Conservation (phyloP, 768 basidiomycete species). For the Boletus rufocinnamomeus region DNA sequence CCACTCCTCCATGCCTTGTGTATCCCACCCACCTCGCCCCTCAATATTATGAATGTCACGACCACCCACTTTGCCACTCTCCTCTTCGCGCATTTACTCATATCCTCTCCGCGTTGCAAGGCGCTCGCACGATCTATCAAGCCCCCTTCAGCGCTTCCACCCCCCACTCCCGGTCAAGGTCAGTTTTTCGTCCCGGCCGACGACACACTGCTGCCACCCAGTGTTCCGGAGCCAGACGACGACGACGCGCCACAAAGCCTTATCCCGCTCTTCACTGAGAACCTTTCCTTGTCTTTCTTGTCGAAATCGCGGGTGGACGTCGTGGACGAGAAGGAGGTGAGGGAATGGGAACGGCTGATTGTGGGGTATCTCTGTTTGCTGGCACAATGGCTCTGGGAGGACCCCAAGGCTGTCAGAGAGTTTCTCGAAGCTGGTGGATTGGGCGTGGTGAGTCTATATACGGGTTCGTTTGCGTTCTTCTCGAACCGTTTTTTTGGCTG, state of each 20-base stretch:
- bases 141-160: constrained; percentile 43
- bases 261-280: constrained; percentile 85
- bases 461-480: neutral
- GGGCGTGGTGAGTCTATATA: constrained; percentile 67
- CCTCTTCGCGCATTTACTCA: constrained; percentile 78
- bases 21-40: constrained; percentile 58
- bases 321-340: constrained; percentile 64
- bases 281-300: constrained; percentile 83
- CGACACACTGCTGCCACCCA: constrained; percentile 41
- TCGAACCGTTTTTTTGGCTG: neutral
- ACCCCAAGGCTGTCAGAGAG: constrained; percentile 81
- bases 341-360: constrained; percentile 91
- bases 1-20: constrained; percentile 72
- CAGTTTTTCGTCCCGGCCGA: constrained; percentile 82
- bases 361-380: constrained; percentile 83
- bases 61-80: constrained; percentile 75
- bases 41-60: constrained; percentile 56
- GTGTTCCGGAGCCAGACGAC: constrained; percentile 44
- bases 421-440: constrained; percentile 91
- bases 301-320: constrained; percentile 57
- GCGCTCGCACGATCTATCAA: constrained; percentile 62
- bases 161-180: constrained; percentile 37
- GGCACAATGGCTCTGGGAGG: constrained; percentile 96
- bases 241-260: constrained; percentile 71
- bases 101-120: constrained; percentile 66